Evolutionary conservation across 768 basidiomycete genomes (phyloP), one percentile per base, ranked within the genome.

Genomic region (Tylopilus rubrobrunneus): DNA sequence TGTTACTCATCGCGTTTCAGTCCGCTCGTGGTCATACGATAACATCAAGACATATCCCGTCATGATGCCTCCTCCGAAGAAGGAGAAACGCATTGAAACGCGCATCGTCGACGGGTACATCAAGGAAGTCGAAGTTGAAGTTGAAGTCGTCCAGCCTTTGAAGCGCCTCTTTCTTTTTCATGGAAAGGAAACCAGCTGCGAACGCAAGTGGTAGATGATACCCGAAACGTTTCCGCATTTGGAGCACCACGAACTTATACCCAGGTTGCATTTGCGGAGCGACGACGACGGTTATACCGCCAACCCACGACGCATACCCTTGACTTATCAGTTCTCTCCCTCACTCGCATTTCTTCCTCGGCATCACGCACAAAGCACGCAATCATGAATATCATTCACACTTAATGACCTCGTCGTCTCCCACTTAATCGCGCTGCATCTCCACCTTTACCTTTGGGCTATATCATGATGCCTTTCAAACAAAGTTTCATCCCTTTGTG

Each of bases 11-110:
- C 0, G 7, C 19, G n/a, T 45, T 40, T 53, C 25, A 87, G 86
- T 73, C 12, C 84, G 85, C 28, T 83, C 87, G 3, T 88, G 85
- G 86, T 87, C 86, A 2, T 89, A 88, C 62, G 86, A 87, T 61
- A 85, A 85, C 58, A 67, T 86, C 56, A 79, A 77, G 64, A 86
- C 83, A 4, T 89, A 89, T 59, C 82, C 84, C 15, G 72, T 82
- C 55, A 74, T 69, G 68, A 67, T 66, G 55, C 70, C 78, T 36
- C 81, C 78, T n/a, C 71, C 74, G 42, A 77, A 77, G 71, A 84
- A 74, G 66, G 81, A 82, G 71, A 72, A 72, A 57, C 74, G 74
- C 48, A 66, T 74, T 25, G 80, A 80, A 71, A 76, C 72, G 33
- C 69, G 78, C 29, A 66, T 86, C 40, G 62, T 79, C 52, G 71